phyloP scores from a whole-genome alignment of 345 rosid genomes.

The Diplotaxis tenuifolia region DNA sequence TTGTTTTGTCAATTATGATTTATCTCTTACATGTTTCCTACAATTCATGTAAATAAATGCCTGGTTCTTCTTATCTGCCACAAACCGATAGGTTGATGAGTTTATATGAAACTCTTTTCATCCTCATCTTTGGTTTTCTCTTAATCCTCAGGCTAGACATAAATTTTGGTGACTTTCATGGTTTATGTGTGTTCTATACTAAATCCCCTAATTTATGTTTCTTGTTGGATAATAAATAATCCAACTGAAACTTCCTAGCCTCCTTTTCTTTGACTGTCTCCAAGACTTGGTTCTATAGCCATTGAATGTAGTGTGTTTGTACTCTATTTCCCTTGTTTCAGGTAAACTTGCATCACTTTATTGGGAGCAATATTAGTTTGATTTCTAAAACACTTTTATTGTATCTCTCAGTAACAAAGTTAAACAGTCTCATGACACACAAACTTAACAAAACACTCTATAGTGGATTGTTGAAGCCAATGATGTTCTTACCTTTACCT shows the following conservation, averaged over 20 bases:
- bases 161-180: conserved; percentile 36
- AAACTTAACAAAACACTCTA: too few species aligned
- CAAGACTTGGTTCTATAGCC: conserved; percentile 81
- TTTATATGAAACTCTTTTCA: not conserved
- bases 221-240: not conserved
- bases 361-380: too few species aligned
- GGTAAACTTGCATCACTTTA: too few species aligned
- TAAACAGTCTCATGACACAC: too few species aligned
- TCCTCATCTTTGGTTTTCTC: conserved; percentile 11
- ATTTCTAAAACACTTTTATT: too few species aligned
- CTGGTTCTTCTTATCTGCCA: conserved; percentile 24
- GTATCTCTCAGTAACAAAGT: too few species aligned
- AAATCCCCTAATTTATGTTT: conserved; percentile 47
- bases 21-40: not conserved
- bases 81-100: not conserved
- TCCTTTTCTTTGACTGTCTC: conserved; percentile 72
- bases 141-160: conserved; percentile 8
- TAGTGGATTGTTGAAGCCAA: too few species aligned
- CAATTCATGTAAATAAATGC: too few species aligned
- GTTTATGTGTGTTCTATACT: conserved; percentile 41
- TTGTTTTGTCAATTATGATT: not conserved
- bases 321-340: too few species aligned
- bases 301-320: too few species aligned
- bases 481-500: too few species aligned
- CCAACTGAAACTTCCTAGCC: conserved; percentile 54